Conservation (phyloP, 768 basidiomycete genomes). For the Collybia mongolica region DNA sequence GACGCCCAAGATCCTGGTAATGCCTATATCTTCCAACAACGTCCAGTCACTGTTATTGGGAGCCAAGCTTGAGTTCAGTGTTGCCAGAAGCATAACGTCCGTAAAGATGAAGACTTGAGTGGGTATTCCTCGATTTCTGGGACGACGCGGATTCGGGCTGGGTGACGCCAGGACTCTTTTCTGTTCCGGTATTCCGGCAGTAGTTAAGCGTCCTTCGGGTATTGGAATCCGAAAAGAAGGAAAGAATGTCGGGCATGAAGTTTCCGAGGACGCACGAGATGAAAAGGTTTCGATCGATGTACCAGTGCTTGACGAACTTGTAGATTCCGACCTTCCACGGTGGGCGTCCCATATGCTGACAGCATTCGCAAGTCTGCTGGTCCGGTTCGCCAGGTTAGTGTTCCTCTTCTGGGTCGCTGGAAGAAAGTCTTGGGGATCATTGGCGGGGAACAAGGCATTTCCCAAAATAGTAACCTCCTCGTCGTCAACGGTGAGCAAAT, state of each 20-base stretch:
- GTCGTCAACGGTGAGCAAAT: conserved; percentile 37
- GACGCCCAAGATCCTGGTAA: conserved; percentile 43
- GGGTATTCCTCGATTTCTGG: conserved; percentile 10
- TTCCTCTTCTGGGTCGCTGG: conserved; percentile 6
- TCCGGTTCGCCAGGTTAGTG: conserved; percentile 18
- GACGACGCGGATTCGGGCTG: conserved; percentile 3
- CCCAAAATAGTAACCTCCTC: conserved; percentile 13
- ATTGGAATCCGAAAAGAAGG: conserved; percentile 14
- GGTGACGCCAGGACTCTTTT: conserved; percentile 10
- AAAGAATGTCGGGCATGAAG: conserved; percentile 10
- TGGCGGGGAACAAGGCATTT: conserved; percentile 9
- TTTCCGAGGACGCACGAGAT: conserved; percentile 10
- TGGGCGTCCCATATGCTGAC: conserved; percentile 41
- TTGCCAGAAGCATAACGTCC: conserved; percentile 65
- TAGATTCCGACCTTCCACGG: conserved; percentile 42
- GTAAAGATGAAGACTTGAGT: conserved; percentile 50
- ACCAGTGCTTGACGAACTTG: conserved; percentile 21
- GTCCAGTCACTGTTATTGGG: conserved; percentile 20
- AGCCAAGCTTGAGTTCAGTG: conserved; percentile 21
- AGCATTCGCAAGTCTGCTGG: conserved; percentile 36
- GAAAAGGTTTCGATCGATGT: conserved; percentile 19
- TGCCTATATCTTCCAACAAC: conserved; percentile 34
- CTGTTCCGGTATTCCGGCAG: background rate
- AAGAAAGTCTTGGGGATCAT: conserved; percentile 1
- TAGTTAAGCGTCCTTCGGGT: conserved; percentile 7